Percentiles rank a stretch among this genome's conserved stretches.
Conservation (phyloP, 148 eudicot species). For the Vaccinium vitisidaea region DNA sequence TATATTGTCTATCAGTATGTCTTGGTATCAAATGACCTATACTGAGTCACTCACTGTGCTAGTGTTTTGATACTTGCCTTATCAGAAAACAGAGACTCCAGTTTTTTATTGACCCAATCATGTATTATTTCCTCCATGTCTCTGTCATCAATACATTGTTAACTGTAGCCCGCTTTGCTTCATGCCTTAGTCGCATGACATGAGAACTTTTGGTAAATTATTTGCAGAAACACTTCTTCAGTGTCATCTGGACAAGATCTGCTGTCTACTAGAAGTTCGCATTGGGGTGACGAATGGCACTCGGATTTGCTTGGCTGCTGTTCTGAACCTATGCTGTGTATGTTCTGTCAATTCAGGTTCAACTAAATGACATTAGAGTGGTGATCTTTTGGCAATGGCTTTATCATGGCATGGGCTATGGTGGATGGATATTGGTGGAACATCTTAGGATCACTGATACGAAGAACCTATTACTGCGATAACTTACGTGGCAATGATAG, state of each 20-base stretch:
- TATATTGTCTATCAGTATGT: neutral
- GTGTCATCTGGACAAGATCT: conserved; percentile 62
- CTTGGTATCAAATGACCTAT: neutral
- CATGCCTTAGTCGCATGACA: neutral
- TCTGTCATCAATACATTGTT: neutral
- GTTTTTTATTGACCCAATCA: neutral
- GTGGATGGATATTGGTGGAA: neutral
- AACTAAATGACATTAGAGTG: neutral
- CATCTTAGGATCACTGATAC: neutral
- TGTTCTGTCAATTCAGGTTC: conserved; percentile 26
- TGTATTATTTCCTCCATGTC: neutral
- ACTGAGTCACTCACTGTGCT: neutral
- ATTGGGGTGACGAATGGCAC: conserved; percentile 68
- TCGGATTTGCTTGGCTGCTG: conserved; percentile 93
- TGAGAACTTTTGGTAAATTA: conserved; percentile 6
- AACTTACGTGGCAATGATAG: neutral
- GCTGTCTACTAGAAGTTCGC: conserved; percentile 46
- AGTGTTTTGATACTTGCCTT: neutral
- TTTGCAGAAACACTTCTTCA: conserved; percentile 67
- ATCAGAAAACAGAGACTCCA: neutral
- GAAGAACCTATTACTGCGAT: neutral
- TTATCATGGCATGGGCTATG: no score
- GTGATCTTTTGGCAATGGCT: neutral
- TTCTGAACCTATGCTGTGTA: conserved; percentile 90
- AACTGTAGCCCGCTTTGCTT: neutral